A percentile compares a stretch with the other conserved stretches of the same genome.
Conservation (phyloP, 1,139 yeast species). For the Suhomyces ambrosiae region DNA sequence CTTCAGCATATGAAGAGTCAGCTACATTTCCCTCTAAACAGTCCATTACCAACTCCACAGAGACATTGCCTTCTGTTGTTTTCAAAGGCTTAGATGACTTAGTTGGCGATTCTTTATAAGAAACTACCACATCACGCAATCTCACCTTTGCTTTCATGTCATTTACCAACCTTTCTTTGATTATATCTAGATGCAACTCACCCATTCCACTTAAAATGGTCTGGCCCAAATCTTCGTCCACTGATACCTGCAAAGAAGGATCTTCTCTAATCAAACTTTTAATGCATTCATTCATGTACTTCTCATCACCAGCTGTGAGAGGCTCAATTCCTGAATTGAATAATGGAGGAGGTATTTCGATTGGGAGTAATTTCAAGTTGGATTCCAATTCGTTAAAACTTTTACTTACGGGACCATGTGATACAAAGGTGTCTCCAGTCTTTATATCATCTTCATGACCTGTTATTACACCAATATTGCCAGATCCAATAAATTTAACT, state of each 20-base stretch:
- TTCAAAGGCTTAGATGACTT: conserved; percentile 17
- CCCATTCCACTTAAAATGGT: conserved; percentile 94
- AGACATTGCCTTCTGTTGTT: conserved; percentile 10
- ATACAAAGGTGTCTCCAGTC: conserved; percentile 88
- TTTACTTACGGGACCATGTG: conserved; percentile 47
- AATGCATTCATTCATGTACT: conserved; percentile 69
- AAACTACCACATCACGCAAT: conserved; percentile 81
- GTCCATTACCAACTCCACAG: conserved; percentile 49
- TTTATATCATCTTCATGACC: conserved; percentile 70
- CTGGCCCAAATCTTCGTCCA: conserved; percentile 88
- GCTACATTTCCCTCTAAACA: conserved; percentile 52
- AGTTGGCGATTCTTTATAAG: conserved; percentile 76
- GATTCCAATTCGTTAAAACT: conserved; percentile 54
- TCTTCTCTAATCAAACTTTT: conserved; percentile 74
- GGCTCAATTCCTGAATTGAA: conserved; percentile 89
- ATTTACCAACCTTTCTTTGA: conserved; percentile 70
- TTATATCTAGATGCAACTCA: conserved; percentile 87
- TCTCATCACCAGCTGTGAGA: conserved; percentile 73
- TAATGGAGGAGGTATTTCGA: conserved; percentile 87
- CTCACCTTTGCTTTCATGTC: conserved; percentile 83
- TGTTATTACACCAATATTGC: conserved; percentile 88
- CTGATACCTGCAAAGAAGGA: conserved; percentile 65
- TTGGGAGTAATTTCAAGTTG: conserved; percentile 66
- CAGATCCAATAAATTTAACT: conserved; percentile 61
- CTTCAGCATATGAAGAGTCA: conserved; percentile 38